Conservation (phyloP, 2,329 filamentous ascomycete species). For the Ascochyta viciae-villosae region DNA sequence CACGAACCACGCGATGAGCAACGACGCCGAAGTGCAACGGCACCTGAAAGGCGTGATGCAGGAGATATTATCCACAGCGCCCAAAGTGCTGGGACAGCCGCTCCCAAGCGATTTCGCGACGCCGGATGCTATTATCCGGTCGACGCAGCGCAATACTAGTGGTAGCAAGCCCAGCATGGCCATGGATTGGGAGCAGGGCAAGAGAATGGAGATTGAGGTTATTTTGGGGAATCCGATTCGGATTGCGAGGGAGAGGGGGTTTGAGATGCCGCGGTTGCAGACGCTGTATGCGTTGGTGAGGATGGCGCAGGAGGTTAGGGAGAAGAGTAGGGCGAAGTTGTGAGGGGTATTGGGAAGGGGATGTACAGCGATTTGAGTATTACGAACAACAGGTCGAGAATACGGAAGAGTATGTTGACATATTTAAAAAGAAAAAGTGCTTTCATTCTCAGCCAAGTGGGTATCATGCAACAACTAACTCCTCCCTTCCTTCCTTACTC, state of each 20-base stretch:
- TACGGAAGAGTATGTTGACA: no score
- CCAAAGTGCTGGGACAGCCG: constrained; percentile 66
- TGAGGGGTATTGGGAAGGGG: not conserved
- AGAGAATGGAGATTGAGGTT: constrained; percentile 74
- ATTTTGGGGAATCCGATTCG: constrained; percentile 74
- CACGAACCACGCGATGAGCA: constrained; percentile 71
- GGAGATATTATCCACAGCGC: constrained; percentile 71
- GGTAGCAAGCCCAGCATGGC: constrained; percentile 71
- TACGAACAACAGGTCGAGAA: no score
- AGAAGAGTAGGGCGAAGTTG: constrained; percentile 40
- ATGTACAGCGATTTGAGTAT: no score
- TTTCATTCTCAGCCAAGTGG: constrained; percentile 19
- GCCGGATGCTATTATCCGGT: constrained; percentile 68
- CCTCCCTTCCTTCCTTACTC: not conserved
- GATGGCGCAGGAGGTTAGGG: constrained; percentile 65
- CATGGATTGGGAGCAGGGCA: constrained; percentile 71
- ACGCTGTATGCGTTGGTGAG: constrained; percentile 70
- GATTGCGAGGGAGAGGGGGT: constrained; percentile 67
- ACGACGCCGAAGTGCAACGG: constrained; percentile 66
- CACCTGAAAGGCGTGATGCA: constrained; percentile 73
- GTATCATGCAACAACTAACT: constrained; percentile 10
- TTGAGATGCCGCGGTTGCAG: constrained; percentile 71
- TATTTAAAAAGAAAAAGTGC: not conserved
- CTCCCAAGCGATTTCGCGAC: constrained; percentile 67
- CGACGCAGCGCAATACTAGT: constrained; percentile 66